phyloP scores from a whole-genome alignment of 108 stramenopile genomes.

The Bacterosira constricta region DNA sequence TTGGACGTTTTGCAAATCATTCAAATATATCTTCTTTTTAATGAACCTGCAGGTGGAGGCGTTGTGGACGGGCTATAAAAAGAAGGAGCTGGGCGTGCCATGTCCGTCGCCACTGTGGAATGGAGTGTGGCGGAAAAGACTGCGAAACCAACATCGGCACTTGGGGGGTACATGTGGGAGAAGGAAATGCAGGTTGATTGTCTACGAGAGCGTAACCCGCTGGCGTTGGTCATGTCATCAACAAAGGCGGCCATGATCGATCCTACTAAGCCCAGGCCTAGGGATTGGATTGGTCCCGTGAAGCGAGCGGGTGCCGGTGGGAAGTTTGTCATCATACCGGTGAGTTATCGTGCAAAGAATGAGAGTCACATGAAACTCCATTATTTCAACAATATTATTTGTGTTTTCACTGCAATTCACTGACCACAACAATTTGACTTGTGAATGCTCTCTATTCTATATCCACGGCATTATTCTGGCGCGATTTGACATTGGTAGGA shows the following conservation, averaged over 20 bases:
- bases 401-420: too few species aligned
- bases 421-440: not conserved
- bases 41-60: slow-evolving; percentile 54
- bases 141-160: slow-evolving; percentile 66
- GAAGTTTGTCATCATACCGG: slow-evolving; percentile 78
- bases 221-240: slow-evolving; percentile 76
- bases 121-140: slow-evolving; percentile 90
- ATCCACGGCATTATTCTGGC: too few species aligned
- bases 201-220: slow-evolving; percentile 77
- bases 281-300: slow-evolving; percentile 80
- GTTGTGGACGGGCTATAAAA: slow-evolving; percentile 87
- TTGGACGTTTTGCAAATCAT: not conserved
- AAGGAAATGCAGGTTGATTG: slow-evolving; percentile 90
- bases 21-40: not conserved
- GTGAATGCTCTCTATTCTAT: too few species aligned
- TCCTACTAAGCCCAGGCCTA: slow-evolving; percentile 67
- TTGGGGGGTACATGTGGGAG: slow-evolving; percentile 92
- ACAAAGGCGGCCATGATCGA: slow-evolving; percentile 61
- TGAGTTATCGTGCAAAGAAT: too few species aligned
- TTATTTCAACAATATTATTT: too few species aligned
- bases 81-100: slow-evolving; percentile 65
- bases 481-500: too few species aligned
- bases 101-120: slow-evolving; percentile 84
- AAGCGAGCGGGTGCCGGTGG: slow-evolving; percentile 51
- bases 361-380: too few species aligned